A percentile compares a stretch with the other conserved stretches of the same genome.
Evolutionary conservation across 805 yeast species (phyloP).

Genomic region (Clavispora carvajalis): DNA sequence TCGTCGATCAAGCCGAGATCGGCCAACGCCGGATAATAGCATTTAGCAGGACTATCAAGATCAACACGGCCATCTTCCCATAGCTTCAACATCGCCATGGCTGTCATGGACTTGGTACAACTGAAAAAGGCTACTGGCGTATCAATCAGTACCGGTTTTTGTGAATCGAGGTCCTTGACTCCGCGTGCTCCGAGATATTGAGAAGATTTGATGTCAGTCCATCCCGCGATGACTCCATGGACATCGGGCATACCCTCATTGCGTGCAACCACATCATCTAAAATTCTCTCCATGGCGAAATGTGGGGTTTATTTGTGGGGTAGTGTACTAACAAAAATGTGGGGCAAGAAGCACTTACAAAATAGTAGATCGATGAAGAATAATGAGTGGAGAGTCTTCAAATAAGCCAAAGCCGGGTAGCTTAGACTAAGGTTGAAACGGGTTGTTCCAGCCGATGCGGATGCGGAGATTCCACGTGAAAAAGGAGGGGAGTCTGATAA

Average conservation of each 20-base stretch:
- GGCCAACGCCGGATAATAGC: slow-evolving; percentile 29
- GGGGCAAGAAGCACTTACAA: no score
- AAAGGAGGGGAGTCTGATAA: no score
- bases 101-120: slow-evolving; percentile 20
- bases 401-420: no score
- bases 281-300: not conserved
- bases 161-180: slow-evolving; percentile 7
- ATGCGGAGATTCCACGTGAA: no score
- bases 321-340: not conserved
- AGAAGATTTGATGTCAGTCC: slow-evolving; percentile 7
- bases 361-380: not conserved
- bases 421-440: no score
- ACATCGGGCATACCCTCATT: slow-evolving; percentile 4
- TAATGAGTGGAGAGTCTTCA: not conserved
- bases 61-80: slow-evolving; percentile 27
- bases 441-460: no score
- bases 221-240: slow-evolving; percentile 13
- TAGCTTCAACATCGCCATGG: slow-evolving; percentile 30
- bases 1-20: slow-evolving; percentile 11
- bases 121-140: slow-evolving; percentile 10
- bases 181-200: slow-evolving; percentile 10
- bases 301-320: not conserved
- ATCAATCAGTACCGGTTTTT: slow-evolving; percentile 7
- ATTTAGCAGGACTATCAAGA: slow-evolving; percentile 29
- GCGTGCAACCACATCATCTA: slow-evolving; percentile 1